These are phyloP conservation scores for Eimeria maxima DNA, from an alignment of 169 alveolate species.

Conservation along the genomic window DNA sequence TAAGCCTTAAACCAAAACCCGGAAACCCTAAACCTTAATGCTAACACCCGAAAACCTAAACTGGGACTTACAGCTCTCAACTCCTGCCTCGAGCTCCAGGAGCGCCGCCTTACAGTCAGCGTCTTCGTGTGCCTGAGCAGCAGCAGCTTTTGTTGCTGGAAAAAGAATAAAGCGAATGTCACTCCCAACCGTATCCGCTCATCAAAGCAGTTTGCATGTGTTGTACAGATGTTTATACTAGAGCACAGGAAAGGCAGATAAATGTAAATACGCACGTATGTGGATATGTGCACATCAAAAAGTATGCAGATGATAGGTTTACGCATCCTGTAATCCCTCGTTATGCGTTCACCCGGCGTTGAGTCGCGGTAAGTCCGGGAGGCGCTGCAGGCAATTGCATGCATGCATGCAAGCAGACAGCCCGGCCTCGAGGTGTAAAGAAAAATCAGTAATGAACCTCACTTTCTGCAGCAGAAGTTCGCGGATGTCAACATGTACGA, in stretches of 20 bases:
- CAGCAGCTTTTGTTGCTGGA: not conserved
- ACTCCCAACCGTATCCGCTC: not conserved
- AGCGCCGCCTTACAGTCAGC: conserved; percentile 10
- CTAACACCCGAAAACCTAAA: not conserved
- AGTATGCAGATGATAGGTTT: not conserved
- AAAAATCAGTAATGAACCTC: not conserved
- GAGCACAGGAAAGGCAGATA: not conserved
- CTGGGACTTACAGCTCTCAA: conserved; percentile 14
- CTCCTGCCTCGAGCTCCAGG: conserved; percentile 38
- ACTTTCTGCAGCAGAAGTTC: conserved; percentile 85
- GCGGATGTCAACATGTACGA: conserved; percentile 87
- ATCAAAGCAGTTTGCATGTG: not conserved
- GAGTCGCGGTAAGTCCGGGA: not conserved
- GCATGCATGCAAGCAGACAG: not conserved
- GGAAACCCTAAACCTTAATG: not conserved
- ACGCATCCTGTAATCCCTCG: not conserved
- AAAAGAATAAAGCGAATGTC: not conserved
- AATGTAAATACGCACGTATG: not conserved
- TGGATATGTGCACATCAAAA: not conserved
- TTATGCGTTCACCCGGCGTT: not conserved
- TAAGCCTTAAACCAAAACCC: not conserved
- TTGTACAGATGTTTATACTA: not conserved
- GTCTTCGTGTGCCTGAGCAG: conserved; percentile 44
- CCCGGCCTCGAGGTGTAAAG: not conserved
- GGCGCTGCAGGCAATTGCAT: not conserved